These are phyloP conservation scores for Emmonsiellopsis sp. DNA, from an alignment of 2,329 filamentous ascomycete species.

Conservation along the genomic window DNA sequence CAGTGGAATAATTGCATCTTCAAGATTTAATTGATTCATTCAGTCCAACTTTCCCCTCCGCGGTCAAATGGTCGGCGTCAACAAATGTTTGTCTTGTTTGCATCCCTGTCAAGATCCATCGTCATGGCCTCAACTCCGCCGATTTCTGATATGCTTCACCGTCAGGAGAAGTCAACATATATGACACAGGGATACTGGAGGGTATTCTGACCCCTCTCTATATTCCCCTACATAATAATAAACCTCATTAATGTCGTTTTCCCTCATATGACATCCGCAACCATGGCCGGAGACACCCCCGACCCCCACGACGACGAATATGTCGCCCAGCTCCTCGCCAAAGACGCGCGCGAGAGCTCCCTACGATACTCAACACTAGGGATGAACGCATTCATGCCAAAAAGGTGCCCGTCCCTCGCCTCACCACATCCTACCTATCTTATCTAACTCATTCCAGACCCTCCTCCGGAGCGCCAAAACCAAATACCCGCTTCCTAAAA, in stretches of 20 bases:
- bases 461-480: constrained; percentile 62
- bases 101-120: not conserved
- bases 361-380: constrained; percentile 67
- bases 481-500: constrained; percentile 81
- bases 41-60: not conserved
- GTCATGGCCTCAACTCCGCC: not conserved
- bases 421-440: not conserved
- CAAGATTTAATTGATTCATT: not conserved
- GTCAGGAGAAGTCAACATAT: too few species aligned
- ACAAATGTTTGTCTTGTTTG: not conserved
- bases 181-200: too few species aligned
- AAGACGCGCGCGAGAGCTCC: constrained; percentile 67
- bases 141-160: too few species aligned
- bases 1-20: not conserved
- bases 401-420: constrained; percentile 33
- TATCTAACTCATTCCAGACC: constrained; percentile 38
- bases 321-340: constrained; percentile 66
- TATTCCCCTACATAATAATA: not conserved
- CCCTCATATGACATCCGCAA: constrained; percentile 4
- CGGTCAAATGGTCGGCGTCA: too few species aligned
- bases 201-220: not conserved
- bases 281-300: not conserved
- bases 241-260: not conserved
- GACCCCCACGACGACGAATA: constrained; percentile 54
- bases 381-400: constrained; percentile 55